phyloP scores from a whole-genome alignment of 495 filamentous ascomycete species.

The Glonium stellatum region DNA sequence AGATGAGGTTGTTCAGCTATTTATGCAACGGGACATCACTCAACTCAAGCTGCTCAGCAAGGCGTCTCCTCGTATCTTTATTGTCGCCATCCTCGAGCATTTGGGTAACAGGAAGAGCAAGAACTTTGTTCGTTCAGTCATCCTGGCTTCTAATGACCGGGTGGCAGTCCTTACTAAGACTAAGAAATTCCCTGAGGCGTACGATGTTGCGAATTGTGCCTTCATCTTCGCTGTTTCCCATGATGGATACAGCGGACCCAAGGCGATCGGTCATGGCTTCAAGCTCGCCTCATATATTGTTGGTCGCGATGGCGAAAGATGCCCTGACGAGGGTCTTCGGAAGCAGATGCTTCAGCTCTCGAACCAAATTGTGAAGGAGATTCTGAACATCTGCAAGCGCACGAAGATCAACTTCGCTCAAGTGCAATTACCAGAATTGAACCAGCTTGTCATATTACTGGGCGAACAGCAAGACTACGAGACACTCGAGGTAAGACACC shows the following conservation, averaged over 20 bases:
- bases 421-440: constrained; percentile 17
- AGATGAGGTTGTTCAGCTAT: constrained; percentile 12
- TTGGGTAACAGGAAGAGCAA: constrained; percentile 11
- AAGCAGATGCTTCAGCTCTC: constrained; percentile 23
- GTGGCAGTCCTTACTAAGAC: constrained; percentile 9
- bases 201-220: constrained; percentile 14
- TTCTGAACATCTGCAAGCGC: constrained; percentile 15
- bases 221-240: constrained; percentile 17
- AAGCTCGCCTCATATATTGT: constrained; percentile 17
- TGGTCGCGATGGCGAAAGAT: constrained; percentile 12
- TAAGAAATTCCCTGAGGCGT: constrained; percentile 22
- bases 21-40: constrained; percentile 10
- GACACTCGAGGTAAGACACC: constrained; percentile 19
- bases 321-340: constrained; percentile 8
- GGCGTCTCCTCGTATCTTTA: constrained; percentile 20
- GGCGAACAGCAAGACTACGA: constrained; percentile 21
- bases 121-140: constrained; percentile 18
- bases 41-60: constrained; percentile 13
- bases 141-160: constrained; percentile 15
- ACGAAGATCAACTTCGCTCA: constrained; percentile 19
- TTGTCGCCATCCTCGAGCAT: constrained; percentile 19
- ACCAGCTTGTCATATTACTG: constrained; percentile 10
- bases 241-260: constrained; percentile 18
- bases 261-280: constrained; percentile 17
- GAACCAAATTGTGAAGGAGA: constrained; percentile 18